These are phyloP conservation scores for Cytospora piceae DNA, from an alignment of 2,329 filamentous ascomycete genomes.

Conservation along the genomic window DNA sequence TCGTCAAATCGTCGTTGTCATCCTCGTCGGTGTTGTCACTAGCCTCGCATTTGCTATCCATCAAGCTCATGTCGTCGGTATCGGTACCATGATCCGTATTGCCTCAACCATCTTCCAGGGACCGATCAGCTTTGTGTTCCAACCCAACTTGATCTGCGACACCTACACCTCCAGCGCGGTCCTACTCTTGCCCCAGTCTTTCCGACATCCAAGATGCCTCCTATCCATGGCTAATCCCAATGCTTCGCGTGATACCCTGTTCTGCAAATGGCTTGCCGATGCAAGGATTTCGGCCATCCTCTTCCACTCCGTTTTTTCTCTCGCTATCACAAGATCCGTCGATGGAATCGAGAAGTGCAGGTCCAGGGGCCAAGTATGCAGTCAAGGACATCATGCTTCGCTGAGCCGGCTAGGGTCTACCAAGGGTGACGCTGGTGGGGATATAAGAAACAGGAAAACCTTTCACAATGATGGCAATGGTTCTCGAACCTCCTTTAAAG, in stretches of 20 bases:
- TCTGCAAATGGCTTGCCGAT: background rate
- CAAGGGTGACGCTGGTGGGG: background rate
- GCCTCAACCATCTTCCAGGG: background rate
- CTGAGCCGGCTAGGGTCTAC: constrained; percentile 1
- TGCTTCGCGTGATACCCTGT: background rate
- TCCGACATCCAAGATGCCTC: background rate
- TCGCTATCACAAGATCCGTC: background rate
- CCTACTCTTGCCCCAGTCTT: background rate
- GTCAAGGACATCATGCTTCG: background rate
- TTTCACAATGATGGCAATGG: constrained; percentile 8
- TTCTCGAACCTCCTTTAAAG: background rate
- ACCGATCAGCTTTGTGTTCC: background rate
- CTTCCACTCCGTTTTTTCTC: background rate
- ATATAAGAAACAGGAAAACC: background rate
- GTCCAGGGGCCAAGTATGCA: constrained; percentile 7
- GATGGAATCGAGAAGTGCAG: background rate
- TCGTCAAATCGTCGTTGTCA: background rate
- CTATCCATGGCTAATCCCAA: constrained; percentile 5
- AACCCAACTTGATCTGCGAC: background rate
- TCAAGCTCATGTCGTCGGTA: background rate
- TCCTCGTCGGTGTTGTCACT: background rate
- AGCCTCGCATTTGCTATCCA: background rate
- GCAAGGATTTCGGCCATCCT: background rate
- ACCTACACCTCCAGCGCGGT: background rate
- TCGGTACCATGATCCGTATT: background rate